These are phyloP conservation scores for Tillandsia leiboldiana DNA, from an alignment of 176 grass and related monocot species.

Conservation along the genomic window DNA sequence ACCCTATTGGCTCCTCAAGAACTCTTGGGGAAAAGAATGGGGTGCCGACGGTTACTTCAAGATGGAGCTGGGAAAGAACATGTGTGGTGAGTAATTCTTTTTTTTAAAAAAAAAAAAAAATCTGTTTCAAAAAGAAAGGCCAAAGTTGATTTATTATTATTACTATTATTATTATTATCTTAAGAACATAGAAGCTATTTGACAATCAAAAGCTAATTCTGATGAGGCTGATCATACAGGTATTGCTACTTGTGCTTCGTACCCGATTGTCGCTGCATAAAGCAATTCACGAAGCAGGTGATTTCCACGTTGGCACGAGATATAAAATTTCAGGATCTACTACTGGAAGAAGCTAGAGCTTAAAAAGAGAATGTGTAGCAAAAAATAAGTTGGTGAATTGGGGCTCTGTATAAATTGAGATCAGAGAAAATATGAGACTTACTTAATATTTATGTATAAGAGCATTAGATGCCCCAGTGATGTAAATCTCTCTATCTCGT, in stretches of 20 bases:
- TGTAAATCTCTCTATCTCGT: background rate
- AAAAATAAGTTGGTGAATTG: conserved; percentile 16
- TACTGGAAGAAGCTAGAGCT: conserved; percentile 17
- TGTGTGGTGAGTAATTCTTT: conserved; percentile 66
- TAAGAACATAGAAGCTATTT: conserved; percentile 2
- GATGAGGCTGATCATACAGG: conserved; percentile 32
- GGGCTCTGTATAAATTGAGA: conserved; percentile 17
- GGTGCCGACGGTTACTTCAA: conserved; percentile 89
- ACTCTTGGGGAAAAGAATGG: conserved; percentile 93
- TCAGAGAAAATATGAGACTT: background rate
- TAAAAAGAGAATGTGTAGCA: conserved; percentile 6
- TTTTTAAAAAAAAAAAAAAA: background rate
- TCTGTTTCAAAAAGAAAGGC: background rate
- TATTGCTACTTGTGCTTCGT: conserved; percentile 72
- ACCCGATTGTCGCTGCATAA: conserved; percentile 53
- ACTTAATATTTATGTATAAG: background rate
- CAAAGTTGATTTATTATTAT: background rate
- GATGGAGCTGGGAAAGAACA: conserved; percentile 98
- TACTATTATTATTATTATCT: background rate
- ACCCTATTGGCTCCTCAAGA: conserved; percentile 94
- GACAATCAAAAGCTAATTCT: background rate
- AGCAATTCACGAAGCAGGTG: background rate
- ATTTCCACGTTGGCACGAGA: background rate
- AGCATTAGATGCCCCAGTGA: background rate
- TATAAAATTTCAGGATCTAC: background rate